Conservation (phyloP, 805 yeast genomes). For the Cyberlindnera saturnus region DNA sequence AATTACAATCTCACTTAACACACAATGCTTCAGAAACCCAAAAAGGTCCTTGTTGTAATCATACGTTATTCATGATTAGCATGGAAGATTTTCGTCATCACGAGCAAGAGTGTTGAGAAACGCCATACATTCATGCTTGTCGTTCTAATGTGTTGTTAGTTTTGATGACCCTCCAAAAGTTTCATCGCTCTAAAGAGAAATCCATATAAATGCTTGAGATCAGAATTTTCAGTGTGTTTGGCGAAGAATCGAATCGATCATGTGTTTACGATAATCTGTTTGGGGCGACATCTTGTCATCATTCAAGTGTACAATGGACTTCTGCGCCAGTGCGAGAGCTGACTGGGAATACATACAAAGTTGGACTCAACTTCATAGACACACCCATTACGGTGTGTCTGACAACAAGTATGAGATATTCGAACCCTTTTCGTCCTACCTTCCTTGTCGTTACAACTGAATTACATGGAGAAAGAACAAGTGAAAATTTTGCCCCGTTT, state of each 20-base stretch:
- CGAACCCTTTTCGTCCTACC: no score
- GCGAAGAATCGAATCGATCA: slow-evolving; percentile 26
- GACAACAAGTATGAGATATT: no score
- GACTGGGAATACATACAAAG: slow-evolving; percentile 8
- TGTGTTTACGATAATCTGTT: slow-evolving; percentile 20
- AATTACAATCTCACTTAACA: no score
- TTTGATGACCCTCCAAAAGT: neutral
- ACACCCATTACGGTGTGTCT: no score
- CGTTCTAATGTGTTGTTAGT: neutral
- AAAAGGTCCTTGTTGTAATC: slow-evolving; percentile 17
- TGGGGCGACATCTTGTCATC: slow-evolving; percentile 28
- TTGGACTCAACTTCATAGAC: slow-evolving; percentile 13
- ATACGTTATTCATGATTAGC: slow-evolving; percentile 21
- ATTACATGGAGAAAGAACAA: neutral
- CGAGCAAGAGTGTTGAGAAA: slow-evolving; percentile 5
- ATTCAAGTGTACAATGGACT: slow-evolving; percentile 1
- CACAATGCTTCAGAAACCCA: slow-evolving; percentile 15
- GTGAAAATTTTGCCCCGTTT: slow-evolving; percentile 4
- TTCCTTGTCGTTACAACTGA: no score
- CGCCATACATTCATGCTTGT: neutral
- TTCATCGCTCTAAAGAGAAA: neutral
- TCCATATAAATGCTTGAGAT: slow-evolving; percentile 3
- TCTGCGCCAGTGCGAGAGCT: neutral
- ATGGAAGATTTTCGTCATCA: slow-evolving; percentile 22
- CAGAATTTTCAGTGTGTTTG: slow-evolving; percentile 30